phyloP scores from a whole-genome alignment of 345 rosid genomes.

The Brassica juncea region DNA sequence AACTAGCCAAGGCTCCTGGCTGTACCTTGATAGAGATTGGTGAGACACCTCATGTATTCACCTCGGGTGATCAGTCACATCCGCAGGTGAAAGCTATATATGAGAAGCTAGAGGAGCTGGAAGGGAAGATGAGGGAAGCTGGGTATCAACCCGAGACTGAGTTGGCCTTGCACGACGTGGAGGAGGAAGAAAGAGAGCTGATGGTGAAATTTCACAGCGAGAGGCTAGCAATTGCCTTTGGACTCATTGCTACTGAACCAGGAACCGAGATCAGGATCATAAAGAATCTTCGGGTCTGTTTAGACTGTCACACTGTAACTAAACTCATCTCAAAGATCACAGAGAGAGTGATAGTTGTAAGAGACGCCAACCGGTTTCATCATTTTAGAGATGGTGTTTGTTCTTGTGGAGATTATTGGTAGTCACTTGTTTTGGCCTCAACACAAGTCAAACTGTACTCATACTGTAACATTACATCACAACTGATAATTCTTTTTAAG shows the following conservation, averaged over 20 bases:
- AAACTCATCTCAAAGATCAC: slow-evolving; percentile 75
- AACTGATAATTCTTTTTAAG: slow-evolving; percentile 15
- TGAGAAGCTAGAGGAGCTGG: slow-evolving; percentile 58
- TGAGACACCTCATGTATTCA: slow-evolving; percentile 61
- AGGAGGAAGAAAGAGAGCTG: slow-evolving; percentile 83
- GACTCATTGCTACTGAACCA: slow-evolving; percentile 64
- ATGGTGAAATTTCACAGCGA: slow-evolving; percentile 80
- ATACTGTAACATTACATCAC: slow-evolving; percentile 26
- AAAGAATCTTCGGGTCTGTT: slow-evolving; percentile 78
- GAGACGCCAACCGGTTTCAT: slow-evolving; percentile 82
- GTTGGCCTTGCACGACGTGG: slow-evolving; percentile 73
- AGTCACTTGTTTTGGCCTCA: slow-evolving; percentile 14
- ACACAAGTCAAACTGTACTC: slow-evolving; percentile 5
- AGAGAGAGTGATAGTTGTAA: slow-evolving; percentile 64
- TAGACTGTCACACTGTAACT: slow-evolving; percentile 74
- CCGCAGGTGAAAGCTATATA: slow-evolving; percentile 60
- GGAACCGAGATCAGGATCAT: slow-evolving; percentile 69
- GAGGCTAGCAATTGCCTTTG: slow-evolving; percentile 81
- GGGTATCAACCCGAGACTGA: slow-evolving; percentile 69
- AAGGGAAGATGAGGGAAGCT: slow-evolving; percentile 69
- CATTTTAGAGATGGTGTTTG: slow-evolving; percentile 74
- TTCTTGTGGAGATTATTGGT: slow-evolving; percentile 88
- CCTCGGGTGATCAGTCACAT: slow-evolving; percentile 75
- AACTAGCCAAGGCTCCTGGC: slow-evolving; percentile 71
- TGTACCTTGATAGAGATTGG: slow-evolving; percentile 70